Percentiles rank a stretch among this genome's conserved stretches.
phyloP scores from a whole-genome alignment of 2,329 filamentous ascomycete genomes.

The Sarocladiaceae sp. region DNA sequence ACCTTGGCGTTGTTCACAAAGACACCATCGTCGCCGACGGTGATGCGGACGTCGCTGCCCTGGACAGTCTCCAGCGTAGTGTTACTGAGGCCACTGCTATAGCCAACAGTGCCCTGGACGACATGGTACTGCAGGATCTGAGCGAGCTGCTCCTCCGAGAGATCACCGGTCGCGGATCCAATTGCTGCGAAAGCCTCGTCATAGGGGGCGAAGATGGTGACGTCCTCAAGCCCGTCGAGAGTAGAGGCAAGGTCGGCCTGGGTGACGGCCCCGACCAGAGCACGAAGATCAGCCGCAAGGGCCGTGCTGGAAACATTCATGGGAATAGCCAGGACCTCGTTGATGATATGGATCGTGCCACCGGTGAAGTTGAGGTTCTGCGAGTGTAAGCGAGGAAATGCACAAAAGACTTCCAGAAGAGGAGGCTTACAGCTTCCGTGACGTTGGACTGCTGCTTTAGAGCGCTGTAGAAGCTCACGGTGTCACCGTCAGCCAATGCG shows the following conservation, averaged over 20 bases:
- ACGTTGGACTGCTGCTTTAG: slow-evolving; percentile 32
- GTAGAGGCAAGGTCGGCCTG: slow-evolving; percentile 27
- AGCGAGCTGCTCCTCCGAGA: slow-evolving; percentile 16
- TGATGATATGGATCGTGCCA: slow-evolving; percentile 43
- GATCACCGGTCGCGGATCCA: slow-evolving; percentile 19
- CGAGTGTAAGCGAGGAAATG: neutral
- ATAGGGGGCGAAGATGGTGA: slow-evolving; percentile 23
- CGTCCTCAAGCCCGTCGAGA: slow-evolving; percentile 19
- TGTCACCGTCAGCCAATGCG: slow-evolving; percentile 33
- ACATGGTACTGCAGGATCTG: slow-evolving; percentile 25
- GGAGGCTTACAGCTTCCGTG: slow-evolving; percentile 21
- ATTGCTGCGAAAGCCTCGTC: slow-evolving; percentile 22
- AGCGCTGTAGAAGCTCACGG: slow-evolving; percentile 39
- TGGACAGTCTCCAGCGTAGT: slow-evolving; percentile 19
- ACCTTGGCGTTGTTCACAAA: slow-evolving; percentile 27
- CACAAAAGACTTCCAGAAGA: neutral
- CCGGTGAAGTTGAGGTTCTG: slow-evolving; percentile 36
- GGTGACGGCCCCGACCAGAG: slow-evolving; percentile 40
- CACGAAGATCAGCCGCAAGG: slow-evolving; percentile 25
- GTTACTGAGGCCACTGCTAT: slow-evolving; percentile 21
- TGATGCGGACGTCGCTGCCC: slow-evolving; percentile 19
- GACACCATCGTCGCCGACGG: slow-evolving; percentile 22
- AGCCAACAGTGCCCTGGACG: slow-evolving; percentile 22
- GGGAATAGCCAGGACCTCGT: slow-evolving; percentile 35
- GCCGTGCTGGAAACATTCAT: slow-evolving; percentile 14